These are phyloP conservation scores for Verruconis gallopava DNA, from an alignment of 2,329 filamentous ascomycete species.

Conservation along the genomic window DNA sequence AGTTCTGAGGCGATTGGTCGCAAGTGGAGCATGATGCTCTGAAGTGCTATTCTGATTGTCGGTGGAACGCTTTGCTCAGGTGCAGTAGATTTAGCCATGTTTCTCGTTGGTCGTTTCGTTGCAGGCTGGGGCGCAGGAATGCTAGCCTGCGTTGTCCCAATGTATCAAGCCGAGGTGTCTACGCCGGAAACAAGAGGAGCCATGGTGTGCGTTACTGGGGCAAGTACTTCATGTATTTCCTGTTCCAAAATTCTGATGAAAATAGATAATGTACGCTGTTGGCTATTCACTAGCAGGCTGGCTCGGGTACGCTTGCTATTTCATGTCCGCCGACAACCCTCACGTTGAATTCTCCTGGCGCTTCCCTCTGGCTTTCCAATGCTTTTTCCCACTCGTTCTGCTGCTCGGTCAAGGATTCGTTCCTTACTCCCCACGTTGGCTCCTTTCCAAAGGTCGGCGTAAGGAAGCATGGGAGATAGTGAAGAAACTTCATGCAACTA, in stretches of 20 bases:
- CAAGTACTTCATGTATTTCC: not conserved
- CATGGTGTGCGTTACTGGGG: constrained; percentile 19
- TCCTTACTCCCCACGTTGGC: constrained; percentile 37
- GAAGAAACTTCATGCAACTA: constrained; percentile 29
- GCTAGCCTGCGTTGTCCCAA: constrained; percentile 16
- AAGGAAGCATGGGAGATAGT: constrained; percentile 35
- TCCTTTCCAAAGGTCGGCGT: constrained; percentile 32
- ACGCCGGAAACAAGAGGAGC: constrained; percentile 17
- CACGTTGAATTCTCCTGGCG: constrained; percentile 28
- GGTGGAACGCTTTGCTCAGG: constrained; percentile 28
- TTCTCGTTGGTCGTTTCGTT: constrained; percentile 26
- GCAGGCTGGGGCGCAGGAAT: constrained; percentile 27
- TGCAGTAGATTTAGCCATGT: constrained; percentile 26
- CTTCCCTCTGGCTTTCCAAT: constrained; percentile 31
- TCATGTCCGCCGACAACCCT: constrained; percentile 12
- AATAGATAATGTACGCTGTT: constrained; percentile 17
- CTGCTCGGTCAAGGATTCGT: constrained; percentile 30
- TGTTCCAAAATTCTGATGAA: not conserved
- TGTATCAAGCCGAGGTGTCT: constrained; percentile 19
- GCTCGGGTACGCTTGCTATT: constrained; percentile 18
- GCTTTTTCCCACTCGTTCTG: constrained; percentile 27
- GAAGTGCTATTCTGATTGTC: constrained; percentile 24
- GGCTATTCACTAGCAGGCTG: constrained; percentile 19
- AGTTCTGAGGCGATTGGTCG: constrained; percentile 21
- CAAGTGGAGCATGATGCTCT: constrained; percentile 26